These are phyloP conservation scores for Cryptococcus wingfieldii DNA, from an alignment of 1,284 basidiomycete genomes.

Conservation along the genomic window DNA sequence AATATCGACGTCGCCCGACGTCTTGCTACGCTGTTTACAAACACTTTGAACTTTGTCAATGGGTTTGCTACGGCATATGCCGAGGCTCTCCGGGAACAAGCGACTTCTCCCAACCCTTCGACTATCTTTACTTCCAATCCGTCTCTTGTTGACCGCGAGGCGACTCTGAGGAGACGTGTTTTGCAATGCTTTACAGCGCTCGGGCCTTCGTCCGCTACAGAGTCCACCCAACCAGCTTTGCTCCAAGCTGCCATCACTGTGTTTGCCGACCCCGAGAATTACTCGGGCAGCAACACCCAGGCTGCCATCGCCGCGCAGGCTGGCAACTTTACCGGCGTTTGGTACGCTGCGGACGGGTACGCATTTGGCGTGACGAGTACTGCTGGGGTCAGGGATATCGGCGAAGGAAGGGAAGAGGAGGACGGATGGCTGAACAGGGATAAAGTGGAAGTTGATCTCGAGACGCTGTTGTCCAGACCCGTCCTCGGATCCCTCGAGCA, in stretches of 20 bases:
- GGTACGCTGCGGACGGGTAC: slow-evolving; percentile 84
- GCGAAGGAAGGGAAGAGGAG: slow-evolving; percentile 43
- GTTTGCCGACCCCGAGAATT: slow-evolving; percentile 71
- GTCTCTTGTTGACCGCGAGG: slow-evolving; percentile 72
- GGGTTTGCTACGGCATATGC: slow-evolving; percentile 51
- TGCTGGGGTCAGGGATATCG: slow-evolving; percentile 43
- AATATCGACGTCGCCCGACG: slow-evolving; percentile 87
- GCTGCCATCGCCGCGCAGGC: slow-evolving; percentile 86
- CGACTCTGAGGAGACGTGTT: slow-evolving; percentile 74
- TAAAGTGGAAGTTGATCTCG: slow-evolving; percentile 68
- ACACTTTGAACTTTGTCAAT: slow-evolving; percentile 84
- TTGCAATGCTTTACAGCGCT: slow-evolving; percentile 85
- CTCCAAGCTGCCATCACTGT: slow-evolving; percentile 79
- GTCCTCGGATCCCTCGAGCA: slow-evolving; percentile 82
- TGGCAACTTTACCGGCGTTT: slow-evolving; percentile 77
- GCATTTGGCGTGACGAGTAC: slow-evolving; percentile 85
- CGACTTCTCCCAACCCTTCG: slow-evolving; percentile 43
- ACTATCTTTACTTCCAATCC: slow-evolving; percentile 53
- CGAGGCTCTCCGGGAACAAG: slow-evolving; percentile 47
- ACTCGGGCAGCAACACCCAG: slow-evolving; percentile 75
- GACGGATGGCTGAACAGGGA: slow-evolving; percentile 70
- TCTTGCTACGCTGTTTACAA: slow-evolving; percentile 78
- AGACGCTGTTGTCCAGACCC: slow-evolving; percentile 69
- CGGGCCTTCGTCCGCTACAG: slow-evolving; percentile 72
- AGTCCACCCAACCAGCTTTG: slow-evolving; percentile 71